These are phyloP conservation scores for Lyophyllum semitale DNA, from an alignment of 768 basidiomycete species.

Conservation along the genomic window DNA sequence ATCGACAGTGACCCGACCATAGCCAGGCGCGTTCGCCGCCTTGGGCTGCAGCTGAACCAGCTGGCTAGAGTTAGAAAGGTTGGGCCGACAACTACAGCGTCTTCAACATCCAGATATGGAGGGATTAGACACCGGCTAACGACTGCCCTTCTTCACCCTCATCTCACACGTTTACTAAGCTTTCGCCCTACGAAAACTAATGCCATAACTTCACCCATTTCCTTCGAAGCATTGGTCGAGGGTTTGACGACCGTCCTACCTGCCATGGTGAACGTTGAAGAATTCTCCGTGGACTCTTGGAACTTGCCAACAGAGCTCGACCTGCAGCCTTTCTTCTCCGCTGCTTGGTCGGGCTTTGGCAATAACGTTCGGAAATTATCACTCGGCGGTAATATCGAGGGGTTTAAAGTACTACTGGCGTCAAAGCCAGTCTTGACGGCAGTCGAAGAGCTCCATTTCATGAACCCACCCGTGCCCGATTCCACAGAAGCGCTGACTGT, in stretches of 20 bases:
- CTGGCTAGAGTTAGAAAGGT: not conserved
- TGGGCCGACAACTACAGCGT: not conserved
- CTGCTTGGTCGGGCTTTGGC: slow-evolving; percentile 44
- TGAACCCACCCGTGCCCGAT: slow-evolving; percentile 8
- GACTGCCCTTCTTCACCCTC: slow-evolving; percentile 10
- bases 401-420: slow-evolving; percentile 32
- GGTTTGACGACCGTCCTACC: slow-evolving; percentile 31
- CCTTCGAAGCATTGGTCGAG: slow-evolving; percentile 29
- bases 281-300: slow-evolving; percentile 44
- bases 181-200: not conserved
- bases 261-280: slow-evolving; percentile 29
- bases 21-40: slow-evolving; percentile 16
- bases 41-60: slow-evolving; percentile 16
- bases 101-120: slow-evolving; percentile 4
- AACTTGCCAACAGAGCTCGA: slow-evolving; percentile 31
- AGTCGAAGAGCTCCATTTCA: slow-evolving; percentile 35
- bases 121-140: slow-evolving; percentile 1
- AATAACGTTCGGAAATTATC: slow-evolving; percentile 32
- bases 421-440: slow-evolving; percentile 31
- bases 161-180: slow-evolving; percentile 5
- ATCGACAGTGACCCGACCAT: slow-evolving; percentile 22
- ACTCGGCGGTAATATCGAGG: slow-evolving; percentile 38
- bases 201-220: slow-evolving; percentile 1
- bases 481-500: slow-evolving; percentile 3
- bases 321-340: slow-evolving; percentile 31